Conservation (phyloP, 1,284 basidiomycete genomes). For the Ceratobasidium sp. region DNA sequence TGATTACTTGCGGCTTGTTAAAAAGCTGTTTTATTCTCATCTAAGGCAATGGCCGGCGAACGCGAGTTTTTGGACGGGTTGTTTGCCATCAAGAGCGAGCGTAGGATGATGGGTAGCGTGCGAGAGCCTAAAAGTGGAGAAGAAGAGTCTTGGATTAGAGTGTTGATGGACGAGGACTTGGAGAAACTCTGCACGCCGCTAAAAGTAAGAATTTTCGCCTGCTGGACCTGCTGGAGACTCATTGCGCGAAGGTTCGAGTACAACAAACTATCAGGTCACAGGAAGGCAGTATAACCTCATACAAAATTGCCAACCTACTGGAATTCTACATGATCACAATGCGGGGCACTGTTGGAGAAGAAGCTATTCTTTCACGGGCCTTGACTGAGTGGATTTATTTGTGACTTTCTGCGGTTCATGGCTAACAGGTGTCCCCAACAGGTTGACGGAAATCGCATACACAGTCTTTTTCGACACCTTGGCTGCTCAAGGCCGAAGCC, state of each 20-base stretch:
- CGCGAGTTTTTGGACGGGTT: conserved; percentile 90
- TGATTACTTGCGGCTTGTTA: not conserved
- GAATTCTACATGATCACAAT: conserved; percentile 95
- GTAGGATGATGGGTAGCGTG: conserved; percentile 81
- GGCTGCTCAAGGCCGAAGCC: conserved; percentile 78
- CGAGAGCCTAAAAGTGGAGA: conserved; percentile 63
- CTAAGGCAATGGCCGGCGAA: conserved; percentile 88
- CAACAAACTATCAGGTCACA: conserved; percentile 93
- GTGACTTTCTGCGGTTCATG: not conserved
- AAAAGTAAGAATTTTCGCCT: conserved; percentile 63
- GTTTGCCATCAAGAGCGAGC: conserved; percentile 73
- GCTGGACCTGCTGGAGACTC: conserved; percentile 22
- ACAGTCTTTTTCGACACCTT: conserved; percentile 87
- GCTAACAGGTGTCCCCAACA: conserved; percentile 52
- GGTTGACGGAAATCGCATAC: conserved; percentile 82
- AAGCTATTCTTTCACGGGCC: conserved; percentile 79
- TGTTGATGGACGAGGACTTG: conserved; percentile 84
- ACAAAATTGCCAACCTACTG: conserved; percentile 92
- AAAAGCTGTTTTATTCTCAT: not conserved
- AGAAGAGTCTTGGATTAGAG: conserved; percentile 82
- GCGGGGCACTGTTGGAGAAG: conserved; percentile 86
- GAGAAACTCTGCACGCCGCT: conserved; percentile 87
- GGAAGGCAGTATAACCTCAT: conserved; percentile 90
- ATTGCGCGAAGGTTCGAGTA: conserved; percentile 71
- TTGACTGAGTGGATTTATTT: conserved; percentile 75